Evolutionary conservation across 2,329 filamentous ascomycete species (phyloP).

Genomic region (Thermoascus crustaceus): DNA sequence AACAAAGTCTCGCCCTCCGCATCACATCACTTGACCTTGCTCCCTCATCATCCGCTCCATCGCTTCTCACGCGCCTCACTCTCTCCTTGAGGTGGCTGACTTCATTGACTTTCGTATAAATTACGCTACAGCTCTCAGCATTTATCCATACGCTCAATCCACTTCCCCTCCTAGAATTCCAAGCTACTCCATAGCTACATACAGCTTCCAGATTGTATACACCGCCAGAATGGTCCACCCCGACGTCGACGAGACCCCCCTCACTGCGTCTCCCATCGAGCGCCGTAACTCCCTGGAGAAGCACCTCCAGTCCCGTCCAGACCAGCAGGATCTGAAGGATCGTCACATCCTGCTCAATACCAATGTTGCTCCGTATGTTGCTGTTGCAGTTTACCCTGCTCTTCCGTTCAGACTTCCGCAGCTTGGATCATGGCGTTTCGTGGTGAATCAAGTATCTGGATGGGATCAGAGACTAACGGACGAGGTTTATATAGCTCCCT

Average conservation of each 20-base stretch:
- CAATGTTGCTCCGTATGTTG: slow-evolving; percentile 56
- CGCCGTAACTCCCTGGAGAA: slow-evolving; percentile 62
- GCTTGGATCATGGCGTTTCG: background rate
- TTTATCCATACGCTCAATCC: background rate
- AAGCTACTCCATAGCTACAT: slow-evolving; percentile 1
- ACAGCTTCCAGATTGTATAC: background rate
- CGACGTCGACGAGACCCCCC: slow-evolving; percentile 49
- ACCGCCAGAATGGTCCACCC: slow-evolving; percentile 10
- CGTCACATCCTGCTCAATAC: slow-evolving; percentile 61
- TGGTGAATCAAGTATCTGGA: slow-evolving; percentile 1
- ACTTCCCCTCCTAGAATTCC: background rate
- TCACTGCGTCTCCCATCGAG: slow-evolving; percentile 44
- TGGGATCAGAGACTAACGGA: background rate
- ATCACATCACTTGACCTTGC: background rate
- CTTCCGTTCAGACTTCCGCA: background rate
- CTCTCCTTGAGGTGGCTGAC: no score
- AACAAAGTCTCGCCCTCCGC: background rate
- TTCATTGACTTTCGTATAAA: background rate
- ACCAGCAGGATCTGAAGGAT: slow-evolving; percentile 57
- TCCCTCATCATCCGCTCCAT: background rate
- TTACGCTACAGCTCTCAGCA: background rate
- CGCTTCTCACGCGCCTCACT: background rate
- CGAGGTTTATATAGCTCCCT: slow-evolving; percentile 43
- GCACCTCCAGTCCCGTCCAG: slow-evolving; percentile 63
- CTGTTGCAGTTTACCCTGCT: background rate